Evolutionary conservation across 179 eudicot genomes (phyloP).

Genomic region (Silene vulgaris): DNA sequence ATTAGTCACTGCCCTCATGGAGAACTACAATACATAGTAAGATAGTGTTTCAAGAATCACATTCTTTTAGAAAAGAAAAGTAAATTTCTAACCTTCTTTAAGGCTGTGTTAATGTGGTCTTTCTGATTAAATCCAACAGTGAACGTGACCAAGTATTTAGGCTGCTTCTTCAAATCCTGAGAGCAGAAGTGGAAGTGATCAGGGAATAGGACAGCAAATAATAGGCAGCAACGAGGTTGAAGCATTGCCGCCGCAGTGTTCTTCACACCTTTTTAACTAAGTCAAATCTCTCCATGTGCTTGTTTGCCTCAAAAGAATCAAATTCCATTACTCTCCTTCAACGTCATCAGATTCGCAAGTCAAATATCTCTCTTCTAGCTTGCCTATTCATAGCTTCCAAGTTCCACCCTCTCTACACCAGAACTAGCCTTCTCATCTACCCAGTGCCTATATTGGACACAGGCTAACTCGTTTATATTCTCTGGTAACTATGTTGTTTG

Average conservation of each 20-base stretch:
- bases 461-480: background rate
- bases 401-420: background rate
- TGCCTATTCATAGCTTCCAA: background rate
- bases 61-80: background rate
- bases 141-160: constrained; percentile 82
- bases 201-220: background rate
- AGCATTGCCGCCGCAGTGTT: background rate
- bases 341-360: background rate
- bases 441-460: background rate
- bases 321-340: background rate
- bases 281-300: background rate
- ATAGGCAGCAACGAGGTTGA: background rate
- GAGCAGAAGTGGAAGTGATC: constrained; percentile 12
- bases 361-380: background rate
- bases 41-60: background rate
- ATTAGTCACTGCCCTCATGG: constrained; percentile 10
- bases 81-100: constrained; percentile 59
- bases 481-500: background rate
- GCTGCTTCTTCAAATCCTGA: constrained; percentile 82
- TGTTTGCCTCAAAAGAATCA: background rate
- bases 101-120: constrained; percentile 62
- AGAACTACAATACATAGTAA: background rate
- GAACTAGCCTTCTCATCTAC: background rate
- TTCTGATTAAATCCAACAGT: constrained; percentile 79
- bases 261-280: background rate